These are phyloP conservation scores for Diutina neorugosa DNA, from an alignment of 1,139 yeast genomes.

Conservation along the genomic window DNA sequence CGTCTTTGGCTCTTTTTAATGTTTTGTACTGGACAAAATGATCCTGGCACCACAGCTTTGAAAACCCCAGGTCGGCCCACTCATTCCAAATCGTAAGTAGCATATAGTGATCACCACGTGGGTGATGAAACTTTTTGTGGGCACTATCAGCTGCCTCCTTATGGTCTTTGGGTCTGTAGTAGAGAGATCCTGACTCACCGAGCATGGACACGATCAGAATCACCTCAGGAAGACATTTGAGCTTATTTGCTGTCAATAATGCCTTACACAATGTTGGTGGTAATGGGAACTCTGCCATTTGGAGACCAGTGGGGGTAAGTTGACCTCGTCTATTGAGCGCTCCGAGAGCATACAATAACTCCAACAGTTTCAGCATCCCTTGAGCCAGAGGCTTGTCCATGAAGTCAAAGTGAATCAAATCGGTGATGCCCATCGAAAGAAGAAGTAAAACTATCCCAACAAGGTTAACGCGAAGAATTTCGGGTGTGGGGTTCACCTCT, in stretches of 20 bases:
- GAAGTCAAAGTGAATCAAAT: conserved; percentile 73
- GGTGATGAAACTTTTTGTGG: conserved; percentile 38
- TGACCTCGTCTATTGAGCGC: conserved; percentile 75
- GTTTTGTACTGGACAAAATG: conserved; percentile 70
- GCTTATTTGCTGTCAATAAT: conserved; percentile 48
- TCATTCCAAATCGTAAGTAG: conserved; percentile 62
- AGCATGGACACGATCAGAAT: conserved; percentile 69
- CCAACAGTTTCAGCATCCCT: conserved; percentile 65
- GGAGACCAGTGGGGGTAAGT: conserved; percentile 66
- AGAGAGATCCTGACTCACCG: conserved; percentile 67
- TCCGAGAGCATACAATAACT: conserved; percentile 71
- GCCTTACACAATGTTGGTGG: conserved; percentile 84
- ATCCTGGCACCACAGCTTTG: conserved; percentile 80
- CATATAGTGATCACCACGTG: conserved; percentile 64
- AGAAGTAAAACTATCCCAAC: conserved; percentile 64
- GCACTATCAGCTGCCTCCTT: conserved; percentile 55
- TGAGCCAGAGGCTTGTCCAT: conserved; percentile 76
- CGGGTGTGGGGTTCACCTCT: conserved; percentile 75
- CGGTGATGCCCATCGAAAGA: conserved; percentile 71
- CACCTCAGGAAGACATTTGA: conserved; percentile 52
- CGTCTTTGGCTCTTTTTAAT: conserved; percentile 55
- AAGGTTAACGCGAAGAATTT: conserved; percentile 72
- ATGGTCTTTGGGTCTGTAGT: conserved; percentile 63
- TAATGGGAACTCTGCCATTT: conserved; percentile 87
- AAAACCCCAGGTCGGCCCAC: conserved; percentile 63